Conservation (phyloP, 176 grass and related monocot genomes). For the Stipa capillata region DNA sequence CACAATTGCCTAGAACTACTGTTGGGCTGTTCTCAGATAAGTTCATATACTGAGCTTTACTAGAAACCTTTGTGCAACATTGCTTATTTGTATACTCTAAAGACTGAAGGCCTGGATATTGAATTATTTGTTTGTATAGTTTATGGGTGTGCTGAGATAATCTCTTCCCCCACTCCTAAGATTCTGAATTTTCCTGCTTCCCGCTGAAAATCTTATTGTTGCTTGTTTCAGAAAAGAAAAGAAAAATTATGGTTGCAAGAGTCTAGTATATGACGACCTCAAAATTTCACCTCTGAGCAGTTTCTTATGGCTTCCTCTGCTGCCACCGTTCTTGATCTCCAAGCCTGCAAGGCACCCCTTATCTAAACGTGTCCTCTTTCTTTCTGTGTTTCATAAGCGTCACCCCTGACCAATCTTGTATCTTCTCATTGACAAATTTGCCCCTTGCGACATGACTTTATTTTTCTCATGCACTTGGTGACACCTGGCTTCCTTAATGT, state of each 20-base stretch:
- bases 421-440: slow-evolving; percentile 22
- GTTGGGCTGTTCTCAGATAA: not conserved
- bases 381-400: slow-evolving; percentile 11
- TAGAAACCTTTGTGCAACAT: not conserved
- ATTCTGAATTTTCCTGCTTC: not conserved
- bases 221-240: not conserved
- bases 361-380: not conserved
- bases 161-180: not conserved
- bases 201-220: no score
- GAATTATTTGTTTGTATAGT: not conserved
- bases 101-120: not conserved
- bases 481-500: slow-evolving; percentile 34
- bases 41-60: slow-evolving; percentile 4
- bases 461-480: slow-evolving; percentile 20
- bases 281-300: not conserved
- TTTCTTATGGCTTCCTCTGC: slow-evolving; percentile 20
- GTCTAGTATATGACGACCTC: slow-evolving; percentile 6
- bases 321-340: slow-evolving; percentile 27
- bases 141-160: not conserved
- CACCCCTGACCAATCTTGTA: slow-evolving; percentile 18
- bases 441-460: no score
- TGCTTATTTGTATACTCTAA: not conserved
- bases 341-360: slow-evolving; percentile 2
- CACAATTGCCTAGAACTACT: not conserved
- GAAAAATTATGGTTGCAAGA: not conserved